Base-by-base conservation (phyloP, 768 basidiomycete species). In the Gymnopilus dilepis region DNA sequence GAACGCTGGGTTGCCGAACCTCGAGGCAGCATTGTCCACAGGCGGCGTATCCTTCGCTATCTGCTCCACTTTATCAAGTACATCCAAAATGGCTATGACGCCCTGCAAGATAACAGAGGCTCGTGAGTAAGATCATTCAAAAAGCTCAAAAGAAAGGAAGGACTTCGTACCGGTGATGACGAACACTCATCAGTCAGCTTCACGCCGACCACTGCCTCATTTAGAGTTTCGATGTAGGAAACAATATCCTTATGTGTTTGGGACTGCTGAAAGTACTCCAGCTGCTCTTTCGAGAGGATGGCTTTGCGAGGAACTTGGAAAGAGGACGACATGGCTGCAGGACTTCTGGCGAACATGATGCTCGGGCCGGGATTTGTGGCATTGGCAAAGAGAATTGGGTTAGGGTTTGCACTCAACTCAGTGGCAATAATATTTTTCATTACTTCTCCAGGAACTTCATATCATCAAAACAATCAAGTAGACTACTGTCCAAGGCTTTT, bases 1-100 rank as follows among this genome's bases (percentile, higher is more conserved):
- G 75, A 99, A 99, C 0, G 97, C 97, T 4, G 97, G 97, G 75
- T 99, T 99, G 1, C 97, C 97, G 70, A 99, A 99, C 30, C 97
- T 82, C 40, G 96, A 98, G 3, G 89, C 89, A 52, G 88, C 82
- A 72, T 97, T 99, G 65, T 95, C 90, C 17, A 96, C 87, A 0
- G 96, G 89, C 1, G 97, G 97, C 0, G 87, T 95, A 3, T 79
- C 82, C 17, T 80, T 78, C 8, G 86, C 92, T 12, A 91, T 77
- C 17, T 77, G 71, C 68, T 92, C 88, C 2, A 99, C 84, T 12
- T 75, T 72, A 30, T 89, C 84, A 2, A 99, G 80, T 1, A 95
- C 73, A 0, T 70, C 68, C 9, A 97, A 72, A 11, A 97, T 77
- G 12, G 86, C 81, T 37, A 72, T 66, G 6, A 93, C 82, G 24